phyloP scores from a whole-genome alignment of 2,329 filamentous ascomycete species.

The Nannizziopsis arthrosporioides region DNA sequence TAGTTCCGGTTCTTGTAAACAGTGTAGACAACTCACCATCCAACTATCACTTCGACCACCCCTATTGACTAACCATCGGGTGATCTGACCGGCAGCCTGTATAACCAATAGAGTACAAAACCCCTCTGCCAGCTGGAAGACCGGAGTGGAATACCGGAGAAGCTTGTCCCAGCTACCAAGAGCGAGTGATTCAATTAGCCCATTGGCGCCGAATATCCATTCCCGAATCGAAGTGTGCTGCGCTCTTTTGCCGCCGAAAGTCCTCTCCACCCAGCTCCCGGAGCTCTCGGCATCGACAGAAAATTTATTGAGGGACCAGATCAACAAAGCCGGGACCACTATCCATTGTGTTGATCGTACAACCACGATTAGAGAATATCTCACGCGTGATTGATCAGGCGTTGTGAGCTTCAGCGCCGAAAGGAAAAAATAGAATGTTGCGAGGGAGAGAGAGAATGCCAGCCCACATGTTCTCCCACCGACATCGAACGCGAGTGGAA shows the following conservation, averaged over 20 bases:
- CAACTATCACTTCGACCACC: conserved; percentile 81
- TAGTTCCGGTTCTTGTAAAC: background rate
- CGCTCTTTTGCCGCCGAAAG: conserved; percentile 55
- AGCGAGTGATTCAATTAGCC: conserved; percentile 65
- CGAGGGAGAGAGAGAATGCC: conserved; percentile 81
- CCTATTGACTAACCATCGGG: conserved; percentile 85
- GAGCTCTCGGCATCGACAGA: conserved; percentile 65
- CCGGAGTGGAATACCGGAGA: conserved; percentile 77
- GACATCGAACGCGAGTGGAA: conserved; percentile 95
- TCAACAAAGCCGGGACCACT: conserved; percentile 71
- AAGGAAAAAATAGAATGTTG: conserved; percentile 81
- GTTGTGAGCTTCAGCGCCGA: conserved; percentile 69
- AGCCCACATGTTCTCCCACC: conserved; percentile 88
- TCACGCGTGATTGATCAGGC: conserved; percentile 62
- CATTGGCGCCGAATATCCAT: conserved; percentile 80
- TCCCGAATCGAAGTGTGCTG: conserved; percentile 57
- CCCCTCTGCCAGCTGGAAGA: conserved; percentile 89
- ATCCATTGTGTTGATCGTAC: conserved; percentile 74
- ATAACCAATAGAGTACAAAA: conserved; percentile 96
- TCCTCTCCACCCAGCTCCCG: conserved; percentile 71
- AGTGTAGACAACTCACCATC: conserved; percentile 55
- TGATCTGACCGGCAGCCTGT: conserved; percentile 86
- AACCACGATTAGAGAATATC: conserved; percentile 57
- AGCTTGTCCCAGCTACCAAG: conserved; percentile 83
- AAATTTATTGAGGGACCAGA: conserved; percentile 93